Percentiles rank a stretch among this genome's conserved stretches.
Evolutionary conservation across 805 yeast species (phyloP).

Genomic region (Kodamaea leandrae): DNA sequence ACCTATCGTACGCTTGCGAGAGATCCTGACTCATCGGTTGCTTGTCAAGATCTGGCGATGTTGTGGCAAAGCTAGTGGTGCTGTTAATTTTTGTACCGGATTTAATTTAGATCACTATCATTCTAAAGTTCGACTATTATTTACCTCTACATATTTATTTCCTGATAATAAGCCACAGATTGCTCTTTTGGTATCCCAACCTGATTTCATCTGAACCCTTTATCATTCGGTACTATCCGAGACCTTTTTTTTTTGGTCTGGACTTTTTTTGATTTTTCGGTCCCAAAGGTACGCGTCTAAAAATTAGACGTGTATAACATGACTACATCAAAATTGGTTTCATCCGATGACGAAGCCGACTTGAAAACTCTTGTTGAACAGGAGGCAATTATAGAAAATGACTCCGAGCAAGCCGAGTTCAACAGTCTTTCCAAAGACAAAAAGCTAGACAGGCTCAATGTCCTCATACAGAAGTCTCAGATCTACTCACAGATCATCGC

Average conservation of each 20-base stretch:
- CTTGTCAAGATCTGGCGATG: too few species aligned
- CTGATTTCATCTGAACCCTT: too few species aligned
- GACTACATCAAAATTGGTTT: background rate
- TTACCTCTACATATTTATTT: too few species aligned
- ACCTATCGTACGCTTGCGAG: too few species aligned
- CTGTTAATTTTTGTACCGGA: too few species aligned
- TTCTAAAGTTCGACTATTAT: too few species aligned
- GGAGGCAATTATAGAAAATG: constrained; percentile 4
- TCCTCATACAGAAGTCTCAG: constrained; percentile 82
- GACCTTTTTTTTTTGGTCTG: background rate
- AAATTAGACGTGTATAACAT: constrained; percentile 1
- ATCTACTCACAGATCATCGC: constrained; percentile 84
- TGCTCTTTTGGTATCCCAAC: too few species aligned
- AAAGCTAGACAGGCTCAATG: constrained; percentile 65
- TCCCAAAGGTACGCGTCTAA: constrained; percentile 7
- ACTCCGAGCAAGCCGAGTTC: constrained; percentile 37
- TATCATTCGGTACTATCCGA: background rate
- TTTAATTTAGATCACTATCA: too few species aligned
- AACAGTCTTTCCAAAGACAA: constrained; percentile 48
- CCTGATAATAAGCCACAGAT: too few species aligned
- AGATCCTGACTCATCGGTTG: too few species aligned
- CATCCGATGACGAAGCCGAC: constrained; percentile 4
- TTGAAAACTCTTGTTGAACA: constrained; percentile 4
- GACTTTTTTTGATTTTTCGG: too few species aligned
- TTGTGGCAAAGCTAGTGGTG: too few species aligned